Base-by-base conservation (phyloP, 495 filamentous ascomycete species). In the Lentithecium fluviatile region DNA sequence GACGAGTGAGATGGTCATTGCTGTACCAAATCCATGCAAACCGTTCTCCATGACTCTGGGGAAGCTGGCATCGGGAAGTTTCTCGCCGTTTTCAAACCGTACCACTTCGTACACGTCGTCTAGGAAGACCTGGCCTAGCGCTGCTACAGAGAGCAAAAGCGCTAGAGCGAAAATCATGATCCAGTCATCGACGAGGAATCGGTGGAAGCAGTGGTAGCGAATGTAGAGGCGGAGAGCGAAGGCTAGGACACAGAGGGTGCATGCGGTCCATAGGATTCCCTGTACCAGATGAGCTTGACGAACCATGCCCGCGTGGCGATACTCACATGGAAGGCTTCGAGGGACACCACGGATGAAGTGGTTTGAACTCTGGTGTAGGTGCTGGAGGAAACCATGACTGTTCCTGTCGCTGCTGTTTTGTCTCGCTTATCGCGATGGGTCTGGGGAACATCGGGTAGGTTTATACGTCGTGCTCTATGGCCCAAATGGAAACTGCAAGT, bases 251-350 rank as follows among this genome's bases (percentile, higher is more conserved):
- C 52, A 55, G 24, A 45, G 2, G 8, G 6, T 10, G 8, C 25
- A 43, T 12, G 38, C 38, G 10, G 19, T 43, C 52, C 38, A 43
- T 26, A 43, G 23, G 2, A 55, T 55, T 23, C 36, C 37, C 52
- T 55, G 19, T 12, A 21, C 2, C n/a, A 7, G 19, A n/a, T 51
- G 19, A 51, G 47, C 47, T 11, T 51, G 6, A 2, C 12, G 12
- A 36, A 19, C 23, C 24, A 26, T 36, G 12, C 1, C 5, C 24
- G 12, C 5, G 47, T 32, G 5, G 26, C 2, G 12, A 52, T 52
- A 52, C 49, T 37, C 21, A 52, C 49, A 52, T 52, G 29, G 49
- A 52, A 52, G 29, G 49, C 49, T 37, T 40, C 15, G 13, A 52
- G 15, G 3, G 49, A 52, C 29, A 52, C 49, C 29, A 52, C 34